Evolutionary conservation across 495 filamentous ascomycete genomes (phyloP).

Genomic region (Aspergillus baeticus): DNA sequence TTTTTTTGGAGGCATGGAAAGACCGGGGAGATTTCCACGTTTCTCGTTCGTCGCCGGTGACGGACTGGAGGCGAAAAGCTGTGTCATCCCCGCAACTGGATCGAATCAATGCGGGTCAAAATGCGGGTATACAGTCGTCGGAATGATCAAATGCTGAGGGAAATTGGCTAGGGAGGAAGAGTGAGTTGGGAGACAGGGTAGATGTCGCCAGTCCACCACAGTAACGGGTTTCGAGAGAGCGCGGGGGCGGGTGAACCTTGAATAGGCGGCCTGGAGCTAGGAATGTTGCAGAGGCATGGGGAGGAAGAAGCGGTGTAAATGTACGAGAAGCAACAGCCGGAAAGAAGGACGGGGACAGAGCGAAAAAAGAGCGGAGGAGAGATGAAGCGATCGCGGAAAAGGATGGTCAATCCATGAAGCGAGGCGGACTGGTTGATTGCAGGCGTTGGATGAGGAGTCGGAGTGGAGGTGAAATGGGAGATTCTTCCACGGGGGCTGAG

Average conservation of each 20-base stretch:
- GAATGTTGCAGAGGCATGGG: constrained; percentile 22
- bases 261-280: constrained; percentile 20
- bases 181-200: neutral
- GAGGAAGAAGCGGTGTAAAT: constrained; percentile 3
- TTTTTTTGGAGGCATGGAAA: constrained; percentile 49
- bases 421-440: neutral
- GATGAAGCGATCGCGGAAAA: constrained; percentile 14
- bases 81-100: constrained; percentile 37
- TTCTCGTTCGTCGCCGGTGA: constrained; percentile 45
- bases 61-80: constrained; percentile 45
- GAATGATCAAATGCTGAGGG: neutral
- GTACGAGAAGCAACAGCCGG: neutral
- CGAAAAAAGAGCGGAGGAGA: constrained; percentile 15
- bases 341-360: constrained; percentile 19
- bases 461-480: constrained; percentile 5
- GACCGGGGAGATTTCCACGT: constrained; percentile 45
- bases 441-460: constrained; percentile 5
- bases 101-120: neutral
- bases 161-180: neutral
- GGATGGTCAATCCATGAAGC: constrained; percentile 12
- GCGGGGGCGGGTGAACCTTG: constrained; percentile 8
- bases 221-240: constrained; percentile 15
- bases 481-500: constrained; percentile 14
- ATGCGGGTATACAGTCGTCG: neutral
- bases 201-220: neutral